These are phyloP conservation scores for Yamadazyma taylorii DNA, from an alignment of 1,139 yeast species.

Conservation along the genomic window DNA sequence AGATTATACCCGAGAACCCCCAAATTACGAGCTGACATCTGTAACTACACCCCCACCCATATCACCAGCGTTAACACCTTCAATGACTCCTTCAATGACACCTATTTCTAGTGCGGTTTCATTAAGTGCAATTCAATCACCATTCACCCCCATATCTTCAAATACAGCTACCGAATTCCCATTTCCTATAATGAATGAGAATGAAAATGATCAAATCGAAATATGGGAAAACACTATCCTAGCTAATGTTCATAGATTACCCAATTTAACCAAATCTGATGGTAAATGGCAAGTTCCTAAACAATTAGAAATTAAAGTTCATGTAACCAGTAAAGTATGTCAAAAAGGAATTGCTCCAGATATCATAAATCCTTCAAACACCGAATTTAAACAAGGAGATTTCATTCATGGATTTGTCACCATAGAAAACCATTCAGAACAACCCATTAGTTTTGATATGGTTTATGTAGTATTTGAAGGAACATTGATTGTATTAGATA, in stretches of 20 bases:
- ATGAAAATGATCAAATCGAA: slow-evolving; percentile 29
- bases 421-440: slow-evolving; percentile 30
- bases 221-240: slow-evolving; percentile 46
- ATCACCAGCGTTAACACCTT: slow-evolving; percentile 24
- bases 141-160: slow-evolving; percentile 14
- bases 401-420: slow-evolving; percentile 39
- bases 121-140: slow-evolving; percentile 19
- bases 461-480: slow-evolving; percentile 42
- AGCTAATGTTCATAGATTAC: slow-evolving; percentile 43
- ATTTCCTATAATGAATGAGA: slow-evolving; percentile 15
- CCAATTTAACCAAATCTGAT: slow-evolving; percentile 31
- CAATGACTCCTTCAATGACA: neutral
- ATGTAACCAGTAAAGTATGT: slow-evolving; percentile 42
- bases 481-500: slow-evolving; percentile 28
- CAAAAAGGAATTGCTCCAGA: slow-evolving; percentile 41
- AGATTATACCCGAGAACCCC: slow-evolving; percentile 44
- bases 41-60: slow-evolving; percentile 22
- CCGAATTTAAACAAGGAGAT: slow-evolving; percentile 42
- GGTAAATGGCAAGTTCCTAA: slow-evolving; percentile 22
- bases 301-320: slow-evolving; percentile 31
- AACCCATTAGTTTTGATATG: slow-evolving; percentile 40
- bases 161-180: slow-evolving; percentile 14
- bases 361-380: slow-evolving; percentile 28
- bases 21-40: slow-evolving; percentile 42
- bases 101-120: neutral